Percentiles rank a stretch among this genome's conserved stretches.
Conservation (phyloP, 345 rosid species). For the Atalantia buxifolia region DNA sequence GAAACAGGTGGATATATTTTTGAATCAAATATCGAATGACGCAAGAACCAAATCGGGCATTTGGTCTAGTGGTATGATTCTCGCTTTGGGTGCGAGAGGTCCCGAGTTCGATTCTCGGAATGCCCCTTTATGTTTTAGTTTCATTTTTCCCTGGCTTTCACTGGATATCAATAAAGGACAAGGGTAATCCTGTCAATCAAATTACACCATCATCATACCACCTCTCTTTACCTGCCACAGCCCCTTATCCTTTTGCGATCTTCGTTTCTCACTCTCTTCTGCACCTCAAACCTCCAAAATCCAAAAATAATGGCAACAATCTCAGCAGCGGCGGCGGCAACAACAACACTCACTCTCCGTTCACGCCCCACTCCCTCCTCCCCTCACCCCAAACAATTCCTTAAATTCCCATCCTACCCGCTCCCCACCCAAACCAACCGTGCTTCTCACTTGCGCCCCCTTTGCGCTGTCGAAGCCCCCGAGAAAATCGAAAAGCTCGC, state of each 20-base stretch:
- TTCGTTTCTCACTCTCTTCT: background rate
- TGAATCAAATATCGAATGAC: too few relatives aligned
- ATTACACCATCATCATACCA: background rate
- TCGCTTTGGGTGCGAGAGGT: constrained; percentile 61
- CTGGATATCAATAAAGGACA: background rate
- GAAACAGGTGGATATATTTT: too few relatives aligned
- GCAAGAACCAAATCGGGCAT: constrained; percentile 13
- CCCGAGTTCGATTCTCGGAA: constrained; percentile 48
- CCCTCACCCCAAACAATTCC: constrained; percentile 18
- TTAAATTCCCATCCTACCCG: constrained; percentile 42
- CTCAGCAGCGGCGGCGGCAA: constrained; percentile 28
- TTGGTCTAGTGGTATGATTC: constrained; percentile 63
- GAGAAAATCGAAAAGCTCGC: constrained; percentile 74
- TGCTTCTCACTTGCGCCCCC: constrained; percentile 46
- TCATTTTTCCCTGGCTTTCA: too few relatives aligned
- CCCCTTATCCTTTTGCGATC: constrained; percentile 14
- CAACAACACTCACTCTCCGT: constrained; percentile 30
- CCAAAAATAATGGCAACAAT: constrained; percentile 39
- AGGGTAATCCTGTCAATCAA: constrained; percentile 11
- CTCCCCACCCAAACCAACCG: constrained; percentile 30
- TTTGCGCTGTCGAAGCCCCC: constrained; percentile 62
- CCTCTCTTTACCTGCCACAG: background rate
- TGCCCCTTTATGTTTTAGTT: constrained; percentile 22
- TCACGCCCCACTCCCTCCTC: constrained; percentile 20
- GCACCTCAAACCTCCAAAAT: constrained; percentile 1